A percentile compares a stretch with the other conserved stretches of the same genome.
Evolutionary conservation across 2,329 filamentous ascomycete genomes (phyloP).

Genomic region (Alternaria consortialis): DNA sequence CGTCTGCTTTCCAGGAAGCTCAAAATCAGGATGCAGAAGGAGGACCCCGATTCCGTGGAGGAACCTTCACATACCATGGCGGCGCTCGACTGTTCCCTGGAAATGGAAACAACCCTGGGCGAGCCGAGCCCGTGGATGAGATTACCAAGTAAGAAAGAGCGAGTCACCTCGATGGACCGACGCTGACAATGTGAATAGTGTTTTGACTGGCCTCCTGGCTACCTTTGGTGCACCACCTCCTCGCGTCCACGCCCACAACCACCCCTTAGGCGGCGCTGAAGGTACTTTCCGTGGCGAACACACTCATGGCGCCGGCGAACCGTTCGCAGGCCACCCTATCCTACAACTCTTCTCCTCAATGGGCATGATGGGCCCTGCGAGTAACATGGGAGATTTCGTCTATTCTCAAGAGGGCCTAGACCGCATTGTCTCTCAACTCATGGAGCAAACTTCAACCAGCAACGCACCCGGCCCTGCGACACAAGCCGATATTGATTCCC

Average conservation of each 20-base stretch:
- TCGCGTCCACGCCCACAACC: constrained; percentile 21
- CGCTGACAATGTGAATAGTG: constrained; percentile 35
- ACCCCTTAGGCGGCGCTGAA: constrained; percentile 14
- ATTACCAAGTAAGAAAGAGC: constrained; percentile 53
- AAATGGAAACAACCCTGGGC: constrained; percentile 61
- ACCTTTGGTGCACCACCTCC: constrained; percentile 43
- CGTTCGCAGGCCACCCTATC: constrained; percentile 48
- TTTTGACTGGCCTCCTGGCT: constrained; percentile 46
- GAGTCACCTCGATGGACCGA: constrained; percentile 34
- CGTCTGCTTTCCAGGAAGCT: constrained; percentile 27
- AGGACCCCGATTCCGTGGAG: constrained; percentile 21
- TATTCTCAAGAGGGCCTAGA: constrained; percentile 92
- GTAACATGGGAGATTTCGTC: constrained; percentile 77
- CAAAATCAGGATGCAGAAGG: constrained; percentile 23
- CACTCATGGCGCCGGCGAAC: constrained; percentile 13
- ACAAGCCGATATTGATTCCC: constrained; percentile 73
- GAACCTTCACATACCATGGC: constrained; percentile 44
- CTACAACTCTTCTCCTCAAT: constrained; percentile 55
- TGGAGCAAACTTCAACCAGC: constrained; percentile 80
- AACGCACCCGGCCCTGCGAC: constrained; percentile 85
- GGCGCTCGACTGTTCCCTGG: constrained; percentile 58
- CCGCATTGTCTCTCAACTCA: constrained; percentile 83
- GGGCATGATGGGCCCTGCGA: constrained; percentile 40
- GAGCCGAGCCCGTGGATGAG: constrained; percentile 57
- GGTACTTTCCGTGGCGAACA: constrained; percentile 20